Evolutionary conservation across 257 asterid genomes (phyloP), one percentile per base, ranked within the genome.

Genomic region (Mitragyna speciosa): DNA sequence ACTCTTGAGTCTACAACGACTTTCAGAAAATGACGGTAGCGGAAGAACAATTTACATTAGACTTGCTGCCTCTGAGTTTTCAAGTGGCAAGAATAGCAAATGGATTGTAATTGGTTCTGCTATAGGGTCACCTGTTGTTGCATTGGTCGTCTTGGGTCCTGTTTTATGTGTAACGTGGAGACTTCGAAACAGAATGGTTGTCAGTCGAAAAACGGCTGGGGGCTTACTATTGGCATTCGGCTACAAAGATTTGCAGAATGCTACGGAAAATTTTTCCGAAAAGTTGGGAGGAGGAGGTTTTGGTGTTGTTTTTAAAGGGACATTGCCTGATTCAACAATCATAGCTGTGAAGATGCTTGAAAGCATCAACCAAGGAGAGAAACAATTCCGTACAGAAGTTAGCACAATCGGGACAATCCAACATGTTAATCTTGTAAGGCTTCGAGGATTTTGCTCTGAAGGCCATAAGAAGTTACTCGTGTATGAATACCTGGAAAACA

Each of bases 391-490:
- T 17, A 79, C 91, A 7, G 93, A 89, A 81, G 93, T 89, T 52
- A 84, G 93, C 89, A 89, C 93, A 5, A 84, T 89, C 8, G 93
- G 93, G 68, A 84, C 89, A 65, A 84, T 86, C 86, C 93, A 89
- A 51, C 93, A 89, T 66, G 82, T 89, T 24, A 87, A 89, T 79
- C 91, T 89, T 24, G 86, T 87, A 9, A 83, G 88, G 54, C 93
- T 89, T 51, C 82, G 86, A 26, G 93, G 93, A 31, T 89, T 87
- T 79, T 89, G 91, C 78, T 79, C 89, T 39, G 87, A 86, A 83
- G 89, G 87, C 33, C 43, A 71, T 41, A 82, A 82, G 72, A 89
- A 79, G 19, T 76, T 87, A 72, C 76, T 89, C 73, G 91, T 87
- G 26, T 89, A 87, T 58, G 91, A 89, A 65, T 89, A 84, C 86